These are phyloP conservation scores for Vachellia collinsii DNA, from an alignment of 306 rosid species.

Conservation along the genomic window DNA sequence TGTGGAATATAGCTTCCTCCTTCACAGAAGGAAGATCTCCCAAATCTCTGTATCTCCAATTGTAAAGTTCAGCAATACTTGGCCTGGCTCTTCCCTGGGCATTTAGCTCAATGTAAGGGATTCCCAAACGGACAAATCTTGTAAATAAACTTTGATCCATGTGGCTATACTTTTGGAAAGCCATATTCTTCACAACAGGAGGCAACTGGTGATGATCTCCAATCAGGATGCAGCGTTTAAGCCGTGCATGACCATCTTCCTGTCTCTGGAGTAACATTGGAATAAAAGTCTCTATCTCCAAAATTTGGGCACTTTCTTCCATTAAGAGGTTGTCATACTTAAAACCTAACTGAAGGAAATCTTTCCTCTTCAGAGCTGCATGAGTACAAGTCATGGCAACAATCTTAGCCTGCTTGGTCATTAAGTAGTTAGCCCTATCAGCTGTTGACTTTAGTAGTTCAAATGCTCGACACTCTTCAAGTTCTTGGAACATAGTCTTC, in stretches of 20 bases:
- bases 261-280: conserved; percentile 99
- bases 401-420: conserved; percentile 99
- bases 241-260: conserved; percentile 98
- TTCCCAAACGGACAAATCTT: conserved; percentile 94
- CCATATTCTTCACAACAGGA: conserved; percentile 99
- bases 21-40: conserved; percentile 91
- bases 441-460: conserved; percentile 97
- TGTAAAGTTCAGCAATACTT: conserved; percentile 88
- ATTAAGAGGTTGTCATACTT: conserved; percentile 98
- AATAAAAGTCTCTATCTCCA: conserved; percentile 97
- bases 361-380: conserved; percentile 97
- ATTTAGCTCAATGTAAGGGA: conserved; percentile 97
- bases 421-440: conserved; percentile 94
- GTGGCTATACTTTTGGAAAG: conserved; percentile 97
- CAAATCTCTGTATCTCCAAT: conserved; percentile 95
- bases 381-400: conserved; percentile 99
- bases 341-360: conserved; percentile 91
- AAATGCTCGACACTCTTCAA: conserved; percentile 98
- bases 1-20: conserved; percentile 59
- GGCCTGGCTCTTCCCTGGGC: conserved; percentile 99
- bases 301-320: conserved; percentile 99
- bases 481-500: conserved; percentile 94
- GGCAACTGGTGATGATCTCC: conserved; percentile 99
- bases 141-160: conserved; percentile 98
- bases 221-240: conserved; percentile 92